Conservation (phyloP, 2,329 filamentous ascomycete species). For the Pseudocercospora eumusae region DNA sequence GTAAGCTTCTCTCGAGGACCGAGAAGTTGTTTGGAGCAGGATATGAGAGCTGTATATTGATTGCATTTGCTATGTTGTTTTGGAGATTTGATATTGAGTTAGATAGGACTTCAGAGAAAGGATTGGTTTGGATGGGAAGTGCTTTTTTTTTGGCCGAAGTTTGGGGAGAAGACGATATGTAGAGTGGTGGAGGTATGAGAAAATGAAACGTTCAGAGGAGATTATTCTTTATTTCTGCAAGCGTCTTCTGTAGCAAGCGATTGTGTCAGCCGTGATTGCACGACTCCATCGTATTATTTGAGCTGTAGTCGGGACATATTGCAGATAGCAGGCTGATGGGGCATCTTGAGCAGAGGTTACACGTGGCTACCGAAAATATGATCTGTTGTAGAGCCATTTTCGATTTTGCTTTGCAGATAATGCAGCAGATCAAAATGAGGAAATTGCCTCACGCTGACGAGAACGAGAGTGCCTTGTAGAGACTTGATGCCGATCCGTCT, state of each 20-base stretch:
- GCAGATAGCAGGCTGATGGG: too few relatives aligned
- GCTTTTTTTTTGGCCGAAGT: constrained; percentile 27
- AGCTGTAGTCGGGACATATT: too few relatives aligned
- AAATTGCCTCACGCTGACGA: background rate
- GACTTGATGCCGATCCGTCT: background rate
- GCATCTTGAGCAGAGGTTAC: too few relatives aligned
- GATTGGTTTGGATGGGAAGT: constrained; percentile 23
- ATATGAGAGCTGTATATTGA: constrained; percentile 21
- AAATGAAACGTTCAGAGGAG: background rate
- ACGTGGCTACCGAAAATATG: background rate
- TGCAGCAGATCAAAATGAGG: background rate
- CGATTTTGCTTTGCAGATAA: background rate
- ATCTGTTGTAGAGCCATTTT: background rate
- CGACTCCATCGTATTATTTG: too few relatives aligned
- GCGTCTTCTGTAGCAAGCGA: too few relatives aligned
- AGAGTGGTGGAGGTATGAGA: constrained; percentile 11
- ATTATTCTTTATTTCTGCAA: too few relatives aligned
- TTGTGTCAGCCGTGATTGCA: too few relatives aligned
- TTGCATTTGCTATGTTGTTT: constrained; percentile 23
- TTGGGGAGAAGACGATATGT: constrained; percentile 19
- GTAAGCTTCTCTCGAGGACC: constrained; percentile 24
- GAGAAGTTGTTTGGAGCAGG: constrained; percentile 20
- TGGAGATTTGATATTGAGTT: constrained; percentile 20
- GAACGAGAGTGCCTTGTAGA: background rate
- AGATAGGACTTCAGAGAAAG: constrained; percentile 17